A percentile compares a stretch with the other conserved stretches of the same genome.
These are phyloP conservation scores for Plasmopara halstedii DNA, from an alignment of 352 stramenopile genomes.

Conservation along the genomic window DNA sequence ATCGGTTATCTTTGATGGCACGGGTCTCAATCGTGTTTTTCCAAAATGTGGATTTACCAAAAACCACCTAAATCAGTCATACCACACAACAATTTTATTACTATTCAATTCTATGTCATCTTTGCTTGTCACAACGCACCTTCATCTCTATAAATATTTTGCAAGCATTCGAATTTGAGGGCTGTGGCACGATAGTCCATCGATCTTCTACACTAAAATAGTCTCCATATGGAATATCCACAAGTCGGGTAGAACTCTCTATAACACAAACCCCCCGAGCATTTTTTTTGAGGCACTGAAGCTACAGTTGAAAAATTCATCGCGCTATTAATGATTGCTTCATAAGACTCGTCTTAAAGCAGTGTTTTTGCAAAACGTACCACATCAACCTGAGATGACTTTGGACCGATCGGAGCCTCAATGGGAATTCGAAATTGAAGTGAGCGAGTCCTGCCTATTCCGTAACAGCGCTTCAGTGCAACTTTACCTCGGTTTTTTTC, in stretches of 20 bases:
- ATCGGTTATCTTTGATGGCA: slow-evolving; percentile 64
- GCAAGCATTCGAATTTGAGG: slow-evolving; percentile 34
- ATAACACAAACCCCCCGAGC: slow-evolving; percentile 41
- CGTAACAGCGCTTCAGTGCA: background rate
- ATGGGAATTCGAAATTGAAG: slow-evolving; percentile 72
- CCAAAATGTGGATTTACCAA: slow-evolving; percentile 82
- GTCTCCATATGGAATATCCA: slow-evolving; percentile 82
- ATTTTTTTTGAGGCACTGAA: slow-evolving; percentile 52
- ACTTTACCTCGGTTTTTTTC: background rate
- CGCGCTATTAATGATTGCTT: background rate
- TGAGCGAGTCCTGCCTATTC: slow-evolving; percentile 47
- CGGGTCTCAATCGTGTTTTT: slow-evolving; percentile 70
- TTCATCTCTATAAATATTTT: slow-evolving; percentile 74
- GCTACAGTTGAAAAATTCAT: slow-evolving; percentile 11
- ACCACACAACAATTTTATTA: background rate
- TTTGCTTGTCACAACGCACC: slow-evolving; percentile 12
- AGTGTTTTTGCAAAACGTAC: slow-evolving; percentile 16
- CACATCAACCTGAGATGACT: slow-evolving; percentile 74
- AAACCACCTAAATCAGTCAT: slow-evolving; percentile 39
- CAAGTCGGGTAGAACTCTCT: slow-evolving; percentile 68
- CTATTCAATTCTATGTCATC: background rate
- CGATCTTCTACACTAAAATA: slow-evolving; percentile 84
- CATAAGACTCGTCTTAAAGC: background rate
- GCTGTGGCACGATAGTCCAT: slow-evolving; percentile 58
- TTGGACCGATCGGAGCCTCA: slow-evolving; percentile 73